Conservation (phyloP, 345 rosid species). For the Pelargonium nanum region DNA sequence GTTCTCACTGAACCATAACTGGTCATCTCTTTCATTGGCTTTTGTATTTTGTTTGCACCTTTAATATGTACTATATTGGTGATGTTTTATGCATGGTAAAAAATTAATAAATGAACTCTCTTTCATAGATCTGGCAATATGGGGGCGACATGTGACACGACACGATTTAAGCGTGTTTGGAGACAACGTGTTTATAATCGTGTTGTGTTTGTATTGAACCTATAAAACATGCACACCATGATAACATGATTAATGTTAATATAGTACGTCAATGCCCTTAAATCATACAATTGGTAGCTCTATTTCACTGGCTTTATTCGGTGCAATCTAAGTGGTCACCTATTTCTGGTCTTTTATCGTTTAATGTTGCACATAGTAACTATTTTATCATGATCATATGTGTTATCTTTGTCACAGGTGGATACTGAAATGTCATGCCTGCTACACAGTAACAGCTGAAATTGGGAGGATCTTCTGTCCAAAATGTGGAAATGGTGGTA, state of each 20-base stretch:
- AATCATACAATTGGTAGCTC: no score
- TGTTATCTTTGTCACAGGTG: constrained; percentile 45
- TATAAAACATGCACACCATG: background rate
- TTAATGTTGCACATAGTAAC: background rate
- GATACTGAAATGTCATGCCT: constrained; percentile 93
- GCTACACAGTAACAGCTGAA: constrained; percentile 79
- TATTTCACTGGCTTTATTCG: no score
- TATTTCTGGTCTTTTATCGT: no score
- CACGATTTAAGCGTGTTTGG: no score
- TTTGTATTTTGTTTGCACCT: background rate
- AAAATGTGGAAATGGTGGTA: constrained; percentile 93
- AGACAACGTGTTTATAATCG: no score
- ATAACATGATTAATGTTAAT: no score
- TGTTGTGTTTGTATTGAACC: no score
- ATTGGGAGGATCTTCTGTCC: constrained; percentile 81
- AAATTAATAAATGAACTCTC: no score
- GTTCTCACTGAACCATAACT: background rate
- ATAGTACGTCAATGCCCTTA: no score
- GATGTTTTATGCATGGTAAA: background rate
- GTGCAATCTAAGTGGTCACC: no score
- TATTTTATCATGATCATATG: background rate
- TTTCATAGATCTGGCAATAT: no score
- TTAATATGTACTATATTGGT: background rate
- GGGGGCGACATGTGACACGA: no score
- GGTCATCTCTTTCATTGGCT: background rate